phyloP scores from a whole-genome alignment of 2,329 filamentous ascomycete genomes.

The Aspergillus pseudotamarii region DNA sequence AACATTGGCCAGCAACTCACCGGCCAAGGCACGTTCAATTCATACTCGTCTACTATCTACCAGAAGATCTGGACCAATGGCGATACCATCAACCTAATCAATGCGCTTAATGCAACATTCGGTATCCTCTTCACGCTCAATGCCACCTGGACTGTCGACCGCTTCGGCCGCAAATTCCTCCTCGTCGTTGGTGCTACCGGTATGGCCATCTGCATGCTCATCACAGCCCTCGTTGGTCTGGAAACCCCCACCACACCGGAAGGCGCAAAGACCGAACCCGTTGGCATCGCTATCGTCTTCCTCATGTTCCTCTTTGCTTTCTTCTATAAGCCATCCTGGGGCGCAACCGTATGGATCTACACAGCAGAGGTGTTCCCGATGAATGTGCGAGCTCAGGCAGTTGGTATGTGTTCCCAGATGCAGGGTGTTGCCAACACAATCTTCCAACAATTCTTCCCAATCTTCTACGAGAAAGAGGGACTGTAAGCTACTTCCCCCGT shows the following conservation, averaged over 20 bases:
- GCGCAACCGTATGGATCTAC: conserved; percentile 72
- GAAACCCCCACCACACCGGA: conserved; percentile 54
- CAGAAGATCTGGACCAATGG: conserved; percentile 66
- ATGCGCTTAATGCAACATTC: conserved; percentile 72
- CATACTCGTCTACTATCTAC: conserved; percentile 72
- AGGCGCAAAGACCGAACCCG: conserved; percentile 58
- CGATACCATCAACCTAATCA: conserved; percentile 69
- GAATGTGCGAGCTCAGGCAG: conserved; percentile 72
- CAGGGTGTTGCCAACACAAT: conserved; percentile 68
- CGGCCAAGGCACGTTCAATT: conserved; percentile 72
- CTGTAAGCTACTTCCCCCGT: too few species aligned
- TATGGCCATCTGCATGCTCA: conserved; percentile 71
- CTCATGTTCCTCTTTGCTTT: conserved; percentile 66
- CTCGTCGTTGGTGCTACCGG: conserved; percentile 69
- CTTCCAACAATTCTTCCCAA: conserved; percentile 72
- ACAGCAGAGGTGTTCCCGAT: conserved; percentile 70
- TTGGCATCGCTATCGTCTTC: conserved; percentile 69
- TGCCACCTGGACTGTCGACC: conserved; percentile 72
- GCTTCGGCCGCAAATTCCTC: conserved; percentile 70
- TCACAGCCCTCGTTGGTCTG: conserved; percentile 61
- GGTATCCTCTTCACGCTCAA: conserved; percentile 74
- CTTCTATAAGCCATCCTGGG: conserved; percentile 68
- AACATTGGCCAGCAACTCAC: conserved; percentile 74
- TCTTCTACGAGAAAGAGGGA: conserved; percentile 45
- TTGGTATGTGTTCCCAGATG: conserved; percentile 66